Percentiles rank a stretch among this genome's conserved stretches.
These are phyloP conservation scores for Naganishia randhawae DNA, from an alignment of 768 basidiomycete genomes.

Conservation along the genomic window DNA sequence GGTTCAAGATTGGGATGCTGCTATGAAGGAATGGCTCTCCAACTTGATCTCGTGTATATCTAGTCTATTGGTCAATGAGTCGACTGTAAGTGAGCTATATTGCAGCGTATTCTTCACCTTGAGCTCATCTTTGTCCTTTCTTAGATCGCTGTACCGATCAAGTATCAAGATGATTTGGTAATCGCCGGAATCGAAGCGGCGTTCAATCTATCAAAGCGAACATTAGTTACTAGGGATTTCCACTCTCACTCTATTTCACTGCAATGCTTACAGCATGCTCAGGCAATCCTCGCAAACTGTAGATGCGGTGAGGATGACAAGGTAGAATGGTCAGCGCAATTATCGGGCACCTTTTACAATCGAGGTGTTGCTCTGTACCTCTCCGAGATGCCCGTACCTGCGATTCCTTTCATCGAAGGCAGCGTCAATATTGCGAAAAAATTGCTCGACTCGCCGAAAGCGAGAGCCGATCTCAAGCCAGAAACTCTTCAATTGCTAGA, in stretches of 20 bases:
- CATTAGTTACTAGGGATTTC: conserved; percentile 7
- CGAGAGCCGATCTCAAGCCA: conserved; percentile 38
- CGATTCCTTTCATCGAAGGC: conserved; percentile 64
- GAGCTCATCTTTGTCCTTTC: neutral
- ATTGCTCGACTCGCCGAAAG: conserved; percentile 51
- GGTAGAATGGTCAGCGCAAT: conserved; percentile 43
- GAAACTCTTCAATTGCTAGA: conserved; percentile 55
- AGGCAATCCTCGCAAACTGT: neutral
- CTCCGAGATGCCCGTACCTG: conserved; percentile 58
- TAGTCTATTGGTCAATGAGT: neutral
- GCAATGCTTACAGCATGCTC: neutral
- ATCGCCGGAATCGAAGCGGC: conserved; percentile 17
- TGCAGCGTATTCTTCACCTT: no score
- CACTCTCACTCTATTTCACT: conserved; percentile 5
- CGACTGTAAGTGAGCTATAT: conserved; percentile 8
- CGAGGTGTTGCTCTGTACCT: conserved; percentile 58
- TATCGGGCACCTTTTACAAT: conserved; percentile 46
- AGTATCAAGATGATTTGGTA: conserved; percentile 7
- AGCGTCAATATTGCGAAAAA: conserved; percentile 60
- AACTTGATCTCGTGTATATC: neutral
- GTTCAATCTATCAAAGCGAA: conserved; percentile 5
- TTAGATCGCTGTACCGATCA: neutral
- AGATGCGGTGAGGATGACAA: conserved; percentile 15
- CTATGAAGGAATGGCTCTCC: neutral
- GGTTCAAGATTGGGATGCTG: neutral